Base-by-base conservation (phyloP, 2,329 filamentous ascomycete species). In the Fusarium domesticum region DNA sequence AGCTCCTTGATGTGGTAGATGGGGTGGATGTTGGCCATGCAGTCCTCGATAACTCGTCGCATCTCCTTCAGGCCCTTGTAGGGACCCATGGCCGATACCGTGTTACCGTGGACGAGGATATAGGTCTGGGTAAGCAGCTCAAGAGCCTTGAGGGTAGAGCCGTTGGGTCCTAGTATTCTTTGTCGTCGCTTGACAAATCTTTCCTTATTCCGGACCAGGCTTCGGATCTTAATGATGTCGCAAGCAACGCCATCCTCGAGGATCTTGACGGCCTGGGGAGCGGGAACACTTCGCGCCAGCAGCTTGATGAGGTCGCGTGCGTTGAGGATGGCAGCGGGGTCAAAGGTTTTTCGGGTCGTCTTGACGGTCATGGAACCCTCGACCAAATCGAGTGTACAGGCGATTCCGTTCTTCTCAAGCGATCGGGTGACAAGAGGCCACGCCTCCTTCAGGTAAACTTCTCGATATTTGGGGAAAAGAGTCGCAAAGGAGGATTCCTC, bases 321-420 rank as follows among this genome's bases (percentile, higher is more conserved):
- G 57, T 96, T 96, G 43, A 98, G 78, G 45, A 98, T 95, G 5
- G 91, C 81, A 6, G 91, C 90, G 6, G 93, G 93, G 63, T 98
- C 93, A 65, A 77, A 95, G 3, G 90, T 95, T 67, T 91, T 91
- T 60, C 87, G 77, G 2, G 92, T 97, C 18, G 93, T 97, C 70
- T 92, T 95, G 54, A 97, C 92, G 1, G 87, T 91, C 92, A 97
- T 97, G 65, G 84, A 89, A 63, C 93, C 93, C 67, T 97, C 91
- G 5, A 97, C 87, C 66, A 98, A 76, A 73, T 98, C 92, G 18
- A 98, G 81, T 7, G 87, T 91, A 64, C 92, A 96, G 34, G 87
- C 89, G 36, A 98, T 89, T 54, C 91, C 90, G 44, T 80, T 75
- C 69, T 93, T 95, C 61, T 95, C 88, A 48, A 98, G 82, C 1